A percentile compares a stretch with the other conserved stretches of the same genome.
Evolutionary conservation across 202 grass and related monocot genomes (phyloP).

Genomic region (Cymbopogon flexuosus): DNA sequence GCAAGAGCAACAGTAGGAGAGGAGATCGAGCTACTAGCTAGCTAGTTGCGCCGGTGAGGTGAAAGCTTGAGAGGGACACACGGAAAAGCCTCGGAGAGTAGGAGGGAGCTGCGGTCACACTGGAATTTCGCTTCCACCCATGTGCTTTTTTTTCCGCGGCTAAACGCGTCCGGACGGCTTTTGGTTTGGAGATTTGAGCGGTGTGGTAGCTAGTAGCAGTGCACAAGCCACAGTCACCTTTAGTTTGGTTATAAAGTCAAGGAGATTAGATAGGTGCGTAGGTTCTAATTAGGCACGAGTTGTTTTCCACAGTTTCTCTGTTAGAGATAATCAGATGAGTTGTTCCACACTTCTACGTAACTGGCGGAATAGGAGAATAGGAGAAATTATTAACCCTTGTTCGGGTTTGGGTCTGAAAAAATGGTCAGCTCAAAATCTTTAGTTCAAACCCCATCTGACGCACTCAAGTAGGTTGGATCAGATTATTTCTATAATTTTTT

Average conservation of each 20-base stretch:
- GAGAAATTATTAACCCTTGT: neutral
- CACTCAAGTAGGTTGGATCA: no score
- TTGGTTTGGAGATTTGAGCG: neutral
- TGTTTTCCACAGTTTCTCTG: neutral
- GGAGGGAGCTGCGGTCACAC: neutral
- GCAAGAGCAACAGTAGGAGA: neutral
- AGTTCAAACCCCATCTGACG: no score
- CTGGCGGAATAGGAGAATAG: no score
- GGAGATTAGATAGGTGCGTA: neutral
- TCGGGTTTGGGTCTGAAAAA: no score
- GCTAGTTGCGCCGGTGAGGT: neutral
- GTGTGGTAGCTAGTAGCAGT: neutral
- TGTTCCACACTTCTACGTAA: neutral
- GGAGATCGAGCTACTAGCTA: no score
- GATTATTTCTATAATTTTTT: no score
- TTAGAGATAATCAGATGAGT: neutral
- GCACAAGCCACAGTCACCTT: neutral
- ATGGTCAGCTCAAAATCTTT: no score
- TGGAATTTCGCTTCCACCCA: neutral
- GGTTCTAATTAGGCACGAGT: neutral
- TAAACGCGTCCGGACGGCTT: neutral
- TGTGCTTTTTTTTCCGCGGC: neutral
- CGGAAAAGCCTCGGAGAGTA: neutral
- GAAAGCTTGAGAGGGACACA: slow-evolving; percentile 11
- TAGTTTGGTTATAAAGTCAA: neutral